These are phyloP conservation scores for Carex littledalei DNA, from an alignment of 176 grass and related monocot species.

Conservation along the genomic window DNA sequence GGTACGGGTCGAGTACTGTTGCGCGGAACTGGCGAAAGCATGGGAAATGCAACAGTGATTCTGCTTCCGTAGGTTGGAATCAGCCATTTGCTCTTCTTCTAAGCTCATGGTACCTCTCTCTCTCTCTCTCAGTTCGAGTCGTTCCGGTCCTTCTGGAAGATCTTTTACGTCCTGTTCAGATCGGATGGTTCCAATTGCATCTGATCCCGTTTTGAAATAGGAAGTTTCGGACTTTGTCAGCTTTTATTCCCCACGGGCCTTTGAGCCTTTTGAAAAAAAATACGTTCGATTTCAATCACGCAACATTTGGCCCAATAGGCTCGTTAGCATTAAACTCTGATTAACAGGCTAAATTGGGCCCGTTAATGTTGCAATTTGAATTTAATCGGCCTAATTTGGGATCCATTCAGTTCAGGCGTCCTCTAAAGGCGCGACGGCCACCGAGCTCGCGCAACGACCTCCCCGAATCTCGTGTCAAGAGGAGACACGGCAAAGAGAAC, in stretches of 20 bases:
- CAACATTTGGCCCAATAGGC: not conserved
- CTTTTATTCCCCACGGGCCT: not conserved
- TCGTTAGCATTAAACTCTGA: not conserved
- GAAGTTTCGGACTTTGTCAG: not conserved
- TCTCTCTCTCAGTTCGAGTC: not conserved
- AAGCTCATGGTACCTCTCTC: not conserved
- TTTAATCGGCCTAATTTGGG: not conserved
- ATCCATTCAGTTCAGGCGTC: not conserved
- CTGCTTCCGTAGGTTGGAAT: not conserved
- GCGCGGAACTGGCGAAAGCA: slow-evolving; percentile 40
- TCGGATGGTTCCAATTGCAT: not conserved
- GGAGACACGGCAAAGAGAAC: not conserved
- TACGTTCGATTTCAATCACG: not conserved
- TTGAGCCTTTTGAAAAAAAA: not conserved
- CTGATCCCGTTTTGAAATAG: not conserved
- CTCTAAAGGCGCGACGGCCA: not conserved
- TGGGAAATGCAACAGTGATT: slow-evolving; percentile 69
- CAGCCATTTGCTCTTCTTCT: not conserved
- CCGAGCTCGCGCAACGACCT: not conserved
- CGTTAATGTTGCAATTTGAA: not conserved
- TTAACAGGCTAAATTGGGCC: no score
- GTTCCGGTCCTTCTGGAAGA: not conserved
- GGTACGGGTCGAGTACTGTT: not conserved
- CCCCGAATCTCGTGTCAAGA: not conserved
- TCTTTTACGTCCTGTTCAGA: not conserved